These are phyloP conservation scores for Xylaria flabelliformis DNA, from an alignment of 495 filamentous ascomycete genomes.

Conservation along the genomic window DNA sequence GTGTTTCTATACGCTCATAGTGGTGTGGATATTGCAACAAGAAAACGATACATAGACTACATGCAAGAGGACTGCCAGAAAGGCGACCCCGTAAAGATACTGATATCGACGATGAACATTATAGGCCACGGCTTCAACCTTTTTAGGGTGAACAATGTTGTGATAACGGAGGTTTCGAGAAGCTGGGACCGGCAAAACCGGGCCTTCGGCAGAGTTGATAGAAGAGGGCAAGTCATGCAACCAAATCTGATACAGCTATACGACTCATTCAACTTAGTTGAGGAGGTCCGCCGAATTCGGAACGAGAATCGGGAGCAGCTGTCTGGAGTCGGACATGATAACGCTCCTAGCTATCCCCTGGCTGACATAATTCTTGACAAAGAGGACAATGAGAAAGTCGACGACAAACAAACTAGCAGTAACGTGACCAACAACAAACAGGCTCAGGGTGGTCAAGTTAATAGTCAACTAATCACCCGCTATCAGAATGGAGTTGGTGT, in stretches of 20 bases:
- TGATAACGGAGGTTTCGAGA: neutral
- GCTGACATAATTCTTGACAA: neutral
- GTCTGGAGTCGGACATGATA: neutral
- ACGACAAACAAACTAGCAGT: neutral
- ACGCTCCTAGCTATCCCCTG: neutral
- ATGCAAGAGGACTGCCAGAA: neutral
- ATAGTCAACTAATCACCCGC: neutral
- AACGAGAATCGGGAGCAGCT: slow-evolving; percentile 3
- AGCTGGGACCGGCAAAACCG: neutral
- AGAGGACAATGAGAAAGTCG: neutral
- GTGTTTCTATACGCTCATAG: slow-evolving; percentile 5
- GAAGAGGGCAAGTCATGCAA: neutral
- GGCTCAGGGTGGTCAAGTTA: neutral
- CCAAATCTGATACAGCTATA: neutral
- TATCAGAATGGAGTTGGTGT: no score
- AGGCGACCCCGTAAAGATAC: neutral
- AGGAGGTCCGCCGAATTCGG: neutral
- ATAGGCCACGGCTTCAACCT: neutral
- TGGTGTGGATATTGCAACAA: neutral
- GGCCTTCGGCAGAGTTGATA: neutral
- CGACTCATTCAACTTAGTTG: neutral
- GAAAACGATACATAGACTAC: neutral
- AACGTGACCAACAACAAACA: no score
- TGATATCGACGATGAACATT: neutral
- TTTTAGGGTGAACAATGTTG: neutral